These are phyloP conservation scores for Quercus cerris DNA, from an alignment of 306 rosid genomes.

Conservation along the genomic window DNA sequence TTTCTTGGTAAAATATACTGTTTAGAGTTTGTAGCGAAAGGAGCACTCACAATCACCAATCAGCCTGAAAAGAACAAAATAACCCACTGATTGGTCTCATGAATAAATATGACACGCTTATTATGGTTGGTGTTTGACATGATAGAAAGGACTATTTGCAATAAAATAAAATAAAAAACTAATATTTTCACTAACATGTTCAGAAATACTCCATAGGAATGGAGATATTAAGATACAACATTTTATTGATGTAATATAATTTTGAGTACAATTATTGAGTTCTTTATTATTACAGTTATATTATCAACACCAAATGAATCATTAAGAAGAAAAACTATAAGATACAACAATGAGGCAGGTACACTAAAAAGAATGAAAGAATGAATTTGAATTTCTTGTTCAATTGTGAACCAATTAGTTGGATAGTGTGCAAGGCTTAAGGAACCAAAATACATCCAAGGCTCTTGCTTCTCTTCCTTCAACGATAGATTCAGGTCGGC, in stretches of 20 bases:
- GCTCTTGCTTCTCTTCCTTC: constrained; percentile 69
- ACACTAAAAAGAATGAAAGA: constrained; percentile 44
- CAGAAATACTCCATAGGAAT: neutral
- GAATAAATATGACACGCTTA: neutral
- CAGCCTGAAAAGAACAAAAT: neutral
- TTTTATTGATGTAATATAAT: constrained; percentile 16
- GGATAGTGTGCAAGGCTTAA: constrained; percentile 86
- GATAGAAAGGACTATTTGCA: no score
- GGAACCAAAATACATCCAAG: constrained; percentile 89
- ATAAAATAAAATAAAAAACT: no score
- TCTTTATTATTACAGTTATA: constrained; percentile 23
- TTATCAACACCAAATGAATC: constrained; percentile 19
- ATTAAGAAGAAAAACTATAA: constrained; percentile 14
- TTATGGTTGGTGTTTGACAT: no score
- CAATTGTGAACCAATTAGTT: constrained; percentile 20
- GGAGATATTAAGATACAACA: neutral
- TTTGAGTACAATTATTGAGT: constrained; percentile 22
- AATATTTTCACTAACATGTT: neutral
- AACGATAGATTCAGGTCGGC: constrained; percentile 31
- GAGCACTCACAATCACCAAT: no score
- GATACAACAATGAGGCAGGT: constrained; percentile 10
- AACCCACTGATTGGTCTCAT: neutral
- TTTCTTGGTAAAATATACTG: neutral
- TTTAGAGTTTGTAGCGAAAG: neutral
- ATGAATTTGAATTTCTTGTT: constrained; percentile 21